These are phyloP conservation scores for Plantago coronopus DNA, from an alignment of 305 asterid genomes.

Conservation along the genomic window DNA sequence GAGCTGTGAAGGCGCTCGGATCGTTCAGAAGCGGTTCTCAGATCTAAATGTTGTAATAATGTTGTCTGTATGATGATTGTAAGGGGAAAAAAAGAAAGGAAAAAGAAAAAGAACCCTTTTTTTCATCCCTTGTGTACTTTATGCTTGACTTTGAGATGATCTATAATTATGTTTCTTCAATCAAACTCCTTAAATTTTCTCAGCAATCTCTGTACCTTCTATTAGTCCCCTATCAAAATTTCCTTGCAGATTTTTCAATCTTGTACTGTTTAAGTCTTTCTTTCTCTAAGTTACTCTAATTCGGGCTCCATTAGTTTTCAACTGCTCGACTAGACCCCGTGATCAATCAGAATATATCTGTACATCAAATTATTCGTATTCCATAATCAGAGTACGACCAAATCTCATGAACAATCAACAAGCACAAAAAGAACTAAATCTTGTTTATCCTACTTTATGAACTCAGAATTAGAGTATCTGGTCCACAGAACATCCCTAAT, in stretches of 20 bases:
- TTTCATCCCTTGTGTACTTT: conserved; percentile 12
- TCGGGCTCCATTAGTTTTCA: no score
- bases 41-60: background rate
- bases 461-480: background rate
- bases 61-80: conserved; percentile 15
- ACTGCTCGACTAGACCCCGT: no score
- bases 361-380: no score
- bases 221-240: background rate
- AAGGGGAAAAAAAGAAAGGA: conserved; percentile 5
- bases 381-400: no score
- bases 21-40: conserved; percentile 58
- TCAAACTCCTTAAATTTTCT: background rate
- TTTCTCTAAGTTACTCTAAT: no score
- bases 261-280: background rate
- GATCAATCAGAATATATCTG: no score
- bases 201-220: background rate
- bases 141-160: conserved; percentile 7
- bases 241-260: no score
- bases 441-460: conserved; percentile 1
- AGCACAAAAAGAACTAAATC: background rate
- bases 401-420: no score
- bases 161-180: conserved; percentile 5
- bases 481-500: no score
- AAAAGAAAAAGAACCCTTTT: background rate
- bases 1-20: conserved; percentile 60